Base-by-base conservation (phyloP, 2,329 filamentous ascomycete genomes). In the Pochonia chlamydosporia region DNA sequence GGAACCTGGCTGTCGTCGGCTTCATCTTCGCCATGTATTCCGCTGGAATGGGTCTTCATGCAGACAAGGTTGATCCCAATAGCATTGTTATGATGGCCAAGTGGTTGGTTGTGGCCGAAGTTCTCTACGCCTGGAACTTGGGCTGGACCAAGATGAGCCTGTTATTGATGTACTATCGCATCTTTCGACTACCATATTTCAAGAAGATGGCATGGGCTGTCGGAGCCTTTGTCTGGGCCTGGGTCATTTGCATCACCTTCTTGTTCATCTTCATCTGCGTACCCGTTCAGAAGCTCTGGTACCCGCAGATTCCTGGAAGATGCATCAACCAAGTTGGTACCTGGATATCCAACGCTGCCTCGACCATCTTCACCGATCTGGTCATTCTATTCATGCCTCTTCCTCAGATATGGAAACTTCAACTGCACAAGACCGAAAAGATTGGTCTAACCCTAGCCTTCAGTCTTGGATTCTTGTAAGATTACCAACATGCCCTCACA, bases 261-360 rank as follows among this genome's bases (percentile, higher is more conserved):
- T 63, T 76, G 35, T 73, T 70, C 56, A 67, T 76, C 48, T 78
- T 79, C 54, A 73, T 76, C 54, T 79, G 75, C 59, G 63, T 68
- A 0, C 75, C 75, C 0, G 67, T 78, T 6, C 56, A 67, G 42
- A 76, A 74, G 55, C 59, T 73, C 0, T 78, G 74, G 74, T 65
- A 75, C 20, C 66, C 66, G 0, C 54, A 64, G 0, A 46, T 75
- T 1, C 68, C 71, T 0, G 74, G 74, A 10, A 58, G 55, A 3
- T 79, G 75, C 52, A 72, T 77, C 53, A 63, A 75, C 55, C 68
- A 75, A 21, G 70, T 75, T 37, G 72, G 61, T 5, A 72, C 70
- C 1, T 79, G 76, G 65, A 71, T 76, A 26, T 67, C 69, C 39
- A 77, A 76, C 47, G 73, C 69, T 2, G 63, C 68, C 1, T 68